These are phyloP conservation scores for Aspergillus sp. DNA, from an alignment of 2,329 filamentous ascomycete species.

Conservation along the genomic window DNA sequence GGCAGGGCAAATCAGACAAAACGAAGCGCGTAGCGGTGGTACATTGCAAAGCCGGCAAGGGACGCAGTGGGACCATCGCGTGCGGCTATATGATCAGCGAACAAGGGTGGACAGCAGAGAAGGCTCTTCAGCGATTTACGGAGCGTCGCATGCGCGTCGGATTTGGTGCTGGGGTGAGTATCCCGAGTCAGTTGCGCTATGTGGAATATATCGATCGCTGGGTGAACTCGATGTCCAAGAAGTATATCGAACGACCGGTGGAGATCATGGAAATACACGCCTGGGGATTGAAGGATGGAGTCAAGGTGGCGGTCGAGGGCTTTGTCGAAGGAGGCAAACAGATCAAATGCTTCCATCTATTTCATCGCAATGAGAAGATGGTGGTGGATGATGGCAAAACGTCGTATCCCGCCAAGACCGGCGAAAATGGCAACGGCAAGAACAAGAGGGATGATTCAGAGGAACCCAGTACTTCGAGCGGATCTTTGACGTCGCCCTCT, in stretches of 20 bases:
- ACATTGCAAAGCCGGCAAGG: slow-evolving; percentile 96
- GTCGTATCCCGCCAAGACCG: slow-evolving; percentile 44
- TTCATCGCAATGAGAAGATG: slow-evolving; percentile 61
- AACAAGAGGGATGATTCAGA: slow-evolving; percentile 1
- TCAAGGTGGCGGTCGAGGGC: slow-evolving; percentile 78
- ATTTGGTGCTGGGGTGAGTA: slow-evolving; percentile 84
- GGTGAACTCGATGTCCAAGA: slow-evolving; percentile 61
- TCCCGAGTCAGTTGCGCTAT: slow-evolving; percentile 84
- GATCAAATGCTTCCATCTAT: slow-evolving; percentile 77
- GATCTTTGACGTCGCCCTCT: slow-evolving; percentile 6
- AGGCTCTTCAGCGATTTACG: slow-evolving; percentile 63
- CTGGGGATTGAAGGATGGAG: slow-evolving; percentile 79
- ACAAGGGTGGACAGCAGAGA: slow-evolving; percentile 59
- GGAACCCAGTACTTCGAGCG: slow-evolving; percentile 1
- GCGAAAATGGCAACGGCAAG: slow-evolving; percentile 3
- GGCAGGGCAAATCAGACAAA: slow-evolving; percentile 19
- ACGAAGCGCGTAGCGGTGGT: slow-evolving; percentile 69
- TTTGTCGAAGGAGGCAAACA: slow-evolving; percentile 82
- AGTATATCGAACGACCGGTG: slow-evolving; percentile 71
- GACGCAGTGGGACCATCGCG: slow-evolving; percentile 76
- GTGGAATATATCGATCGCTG: slow-evolving; percentile 83
- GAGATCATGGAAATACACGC: slow-evolving; percentile 84
- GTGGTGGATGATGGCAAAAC: slow-evolving; percentile 39
- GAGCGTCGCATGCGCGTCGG: slow-evolving; percentile 78
- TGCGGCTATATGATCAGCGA: slow-evolving; percentile 88